Evolutionary conservation across 768 basidiomycete species (phyloP), one percentile per base, ranked within the genome.

Genomic region (Naganishia onofrii): DNA sequence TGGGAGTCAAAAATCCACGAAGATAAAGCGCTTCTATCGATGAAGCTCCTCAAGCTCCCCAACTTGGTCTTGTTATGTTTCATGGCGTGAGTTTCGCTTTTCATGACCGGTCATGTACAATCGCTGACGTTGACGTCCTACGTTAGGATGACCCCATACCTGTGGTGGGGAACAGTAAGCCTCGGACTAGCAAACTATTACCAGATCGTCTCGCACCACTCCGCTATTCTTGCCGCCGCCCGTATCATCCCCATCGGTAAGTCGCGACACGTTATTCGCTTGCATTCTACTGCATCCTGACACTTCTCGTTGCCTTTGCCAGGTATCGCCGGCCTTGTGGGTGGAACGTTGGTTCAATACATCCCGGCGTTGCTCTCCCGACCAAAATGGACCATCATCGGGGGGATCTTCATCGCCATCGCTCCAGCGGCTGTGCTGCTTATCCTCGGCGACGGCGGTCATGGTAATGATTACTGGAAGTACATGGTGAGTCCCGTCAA

Each of bases 1-100:
- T 87, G 84, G 83, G 86, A 87, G 72, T 77, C 82, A 10, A 53
- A 73, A 0, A 75, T 85, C 17, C 84, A 83, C 1, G 72, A 74
- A 19, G 77, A 84, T 15, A 75, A 74, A 6, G 85, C 87, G n/a
- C 68, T 79, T 21, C 67, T 80, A 17, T 78, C 79, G 0, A 69
- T 70, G 54, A 72, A 72, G 5, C 70, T 78, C n/a, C 75, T 74
- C 72, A 71, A 74, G 55, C 72, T 76, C 36, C 77, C 76, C 58
- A 80, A 80, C 69, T 70, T 78, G 63, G 51, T 77, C 54, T 36
- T 70, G 26, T 48, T 66, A 38, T 63, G 60, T 66, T 70, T 70
- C 70, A 57, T 64, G 36, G 63, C 70, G 70, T 70, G 36, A 63
- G 69, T 70, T 17, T 12, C 6, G 12, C 44, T 44, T 38, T 31